Percentiles rank a stretch among this genome's conserved stretches.
phyloP scores from a whole-genome alignment of 139 green algal genomes.

The Coelastrella sp. region DNA sequence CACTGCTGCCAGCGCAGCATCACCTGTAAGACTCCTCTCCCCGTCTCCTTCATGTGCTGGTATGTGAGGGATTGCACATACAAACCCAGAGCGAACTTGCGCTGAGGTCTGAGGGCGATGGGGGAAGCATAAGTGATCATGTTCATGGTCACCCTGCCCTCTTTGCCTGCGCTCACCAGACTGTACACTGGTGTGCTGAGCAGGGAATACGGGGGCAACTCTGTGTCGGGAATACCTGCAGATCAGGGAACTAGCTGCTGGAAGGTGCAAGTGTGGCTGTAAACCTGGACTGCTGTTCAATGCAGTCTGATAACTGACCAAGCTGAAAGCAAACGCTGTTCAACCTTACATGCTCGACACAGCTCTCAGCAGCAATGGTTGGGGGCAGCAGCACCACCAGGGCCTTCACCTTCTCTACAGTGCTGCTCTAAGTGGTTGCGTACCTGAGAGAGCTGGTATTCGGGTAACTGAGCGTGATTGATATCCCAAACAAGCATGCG shows the following conservation, averaged over 20 bases:
- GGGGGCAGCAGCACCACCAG: too few relatives aligned
- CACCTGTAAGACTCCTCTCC: slow-evolving; percentile 39
- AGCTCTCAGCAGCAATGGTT: too few relatives aligned
- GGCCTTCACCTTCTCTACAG: too few relatives aligned
- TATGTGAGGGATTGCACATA: slow-evolving; percentile 34
- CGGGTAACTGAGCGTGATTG: background rate
- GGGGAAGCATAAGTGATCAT: slow-evolving; percentile 45
- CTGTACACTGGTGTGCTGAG: slow-evolving; percentile 49
- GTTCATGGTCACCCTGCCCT: slow-evolving; percentile 27
- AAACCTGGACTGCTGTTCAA: background rate
- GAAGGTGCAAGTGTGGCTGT: background rate
- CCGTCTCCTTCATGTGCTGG: slow-evolving; percentile 37
- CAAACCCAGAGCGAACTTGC: slow-evolving; percentile 42
- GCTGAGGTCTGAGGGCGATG: slow-evolving; percentile 23
- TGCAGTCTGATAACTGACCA: background rate
- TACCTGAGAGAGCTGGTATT: background rate
- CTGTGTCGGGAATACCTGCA: slow-evolving; percentile 38
- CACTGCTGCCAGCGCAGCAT: too few relatives aligned
- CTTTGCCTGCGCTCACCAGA: background rate
- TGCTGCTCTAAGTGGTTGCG: background rate
- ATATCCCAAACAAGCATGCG: too few relatives aligned
- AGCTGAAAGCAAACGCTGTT: background rate
- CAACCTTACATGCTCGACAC: too few relatives aligned
- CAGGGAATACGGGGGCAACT: slow-evolving; percentile 30
- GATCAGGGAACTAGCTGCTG: too few relatives aligned